Evolutionary conservation across 176 grass and related monocot species (phyloP), one percentile per base, ranked within the genome.

Genomic region (Cenchrus americanus): DNA sequence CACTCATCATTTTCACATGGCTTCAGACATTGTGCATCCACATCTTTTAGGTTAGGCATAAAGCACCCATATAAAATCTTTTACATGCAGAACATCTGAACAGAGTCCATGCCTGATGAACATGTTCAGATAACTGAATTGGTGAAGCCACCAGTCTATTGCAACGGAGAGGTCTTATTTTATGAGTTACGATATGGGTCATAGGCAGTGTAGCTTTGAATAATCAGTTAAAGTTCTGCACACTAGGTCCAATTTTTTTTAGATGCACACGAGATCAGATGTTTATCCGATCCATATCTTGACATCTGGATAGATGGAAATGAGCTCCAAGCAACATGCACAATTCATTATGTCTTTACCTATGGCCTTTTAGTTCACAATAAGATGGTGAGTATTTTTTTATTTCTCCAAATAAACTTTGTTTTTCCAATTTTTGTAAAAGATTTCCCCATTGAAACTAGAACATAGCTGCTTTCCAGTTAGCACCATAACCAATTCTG

Each of bases 161-260:
- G 73, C 27, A 88, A 73, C 71, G 6, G 73, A 21, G 40, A 64
- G 9, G 19, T 30, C 27, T 30, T 30, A 30, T 30, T 30, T 30
- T 30, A 30, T 30, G 27, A 30, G 2, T 30, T 30, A 30, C 2
- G 27, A 30, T 30, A 30, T 30, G 27, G 27, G 27, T 30, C 2
- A 30, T 30, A 30, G 37, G 11, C 47, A 46, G 1, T 0, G 61
- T 83, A 50, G 27, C 17, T 61, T 71, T 62, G 48, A 66, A 75
- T 89, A 61, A 65, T 91, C 64, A 85, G 60, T 48, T 83, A 83
- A 46, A 62, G 17, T 46, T 57, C 32, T 18, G 23, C 59, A 66
- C 17, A 65, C 4, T 4, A 54, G 61, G 57, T 30, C 26, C 60
- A 78, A 58, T 32, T 53, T 40, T 48, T 14, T 19, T 21, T 21